Percentiles rank a stretch among this genome's conserved stretches.
phyloP scores from a whole-genome alignment of 306 rosid species.

The Pachyrhizus erosus region DNA sequence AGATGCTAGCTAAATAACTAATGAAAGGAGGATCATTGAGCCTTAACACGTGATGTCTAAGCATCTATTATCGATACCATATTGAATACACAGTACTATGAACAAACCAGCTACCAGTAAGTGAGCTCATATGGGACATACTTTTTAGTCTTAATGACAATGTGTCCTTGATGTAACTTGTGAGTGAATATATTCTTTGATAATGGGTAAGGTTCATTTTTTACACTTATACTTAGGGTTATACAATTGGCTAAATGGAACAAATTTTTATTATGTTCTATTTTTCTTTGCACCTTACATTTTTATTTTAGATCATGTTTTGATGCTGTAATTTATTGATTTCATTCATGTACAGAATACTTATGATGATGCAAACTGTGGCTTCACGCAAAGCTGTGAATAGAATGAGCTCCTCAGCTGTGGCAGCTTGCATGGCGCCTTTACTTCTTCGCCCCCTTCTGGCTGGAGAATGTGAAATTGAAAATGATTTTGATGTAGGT shows the following conservation, averaged over 20 bases:
- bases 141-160: neutral
- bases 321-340: constrained; percentile 28
- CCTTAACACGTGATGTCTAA: neutral
- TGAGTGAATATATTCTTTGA: constrained; percentile 19
- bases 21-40: constrained; percentile 12
- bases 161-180: neutral
- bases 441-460: constrained; percentile 93
- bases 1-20: neutral
- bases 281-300: constrained; percentile 16
- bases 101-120: neutral
- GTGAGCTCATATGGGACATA: constrained; percentile 1
- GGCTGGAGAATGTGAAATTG: constrained; percentile 93
- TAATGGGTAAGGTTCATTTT: constrained; percentile 12
- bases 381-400: constrained; percentile 78
- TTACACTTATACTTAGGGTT: neutral
- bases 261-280: neutral
- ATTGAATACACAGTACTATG: neutral
- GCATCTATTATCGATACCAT: neutral
- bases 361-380: constrained; percentile 86
- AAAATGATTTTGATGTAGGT: constrained; percentile 83
- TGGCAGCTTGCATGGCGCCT: constrained; percentile 99
- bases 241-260: constrained; percentile 5
- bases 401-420: constrained; percentile 96
- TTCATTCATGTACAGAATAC: constrained; percentile 63
- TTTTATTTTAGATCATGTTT: constrained; percentile 7